Evolutionary conservation across 768 basidiomycete species (phyloP).

Genomic region (Russula ochroleuca): DNA sequence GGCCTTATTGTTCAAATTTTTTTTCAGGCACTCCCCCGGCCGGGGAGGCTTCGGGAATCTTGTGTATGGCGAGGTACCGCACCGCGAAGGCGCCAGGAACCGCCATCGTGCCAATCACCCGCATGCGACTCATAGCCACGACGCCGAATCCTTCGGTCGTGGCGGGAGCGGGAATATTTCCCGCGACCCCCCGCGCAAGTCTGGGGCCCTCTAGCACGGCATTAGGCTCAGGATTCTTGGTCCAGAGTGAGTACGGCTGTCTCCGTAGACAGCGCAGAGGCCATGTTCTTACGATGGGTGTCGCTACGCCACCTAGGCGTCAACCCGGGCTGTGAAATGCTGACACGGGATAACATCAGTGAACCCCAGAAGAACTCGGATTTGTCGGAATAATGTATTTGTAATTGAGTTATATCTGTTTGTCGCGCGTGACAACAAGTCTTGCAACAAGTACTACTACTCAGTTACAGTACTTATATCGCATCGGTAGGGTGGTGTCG

Average conservation of each 20-base stretch:
- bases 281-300: too few species aligned
- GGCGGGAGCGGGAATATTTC: conserved; percentile 60
- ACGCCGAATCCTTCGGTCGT: conserved; percentile 47
- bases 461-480: too few species aligned
- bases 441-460: too few species aligned
- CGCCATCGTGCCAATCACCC: conserved; percentile 9
- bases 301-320: too few species aligned
- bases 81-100: conserved; percentile 26
- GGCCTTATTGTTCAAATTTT: too few species aligned
- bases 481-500: too few species aligned
- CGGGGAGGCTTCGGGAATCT: conserved; percentile 67
- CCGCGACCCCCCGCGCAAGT: conserved; percentile 33
- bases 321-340: too few species aligned
- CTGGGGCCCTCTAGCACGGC: too few species aligned
- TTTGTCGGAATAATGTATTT: neutral
- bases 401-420: neutral
- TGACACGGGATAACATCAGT: neutral
- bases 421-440: too few species aligned
- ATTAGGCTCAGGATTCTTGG: too few species aligned
- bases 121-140: conserved; percentile 22
- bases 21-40: conserved; percentile 54
- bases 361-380: neutral
- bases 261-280: too few species aligned
- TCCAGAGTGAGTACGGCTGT: too few species aligned
- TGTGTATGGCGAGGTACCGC: conserved; percentile 33